These are phyloP conservation scores for Trichosporon asahii DNA, from an alignment of 1,284 basidiomycete species.

Conservation along the genomic window DNA sequence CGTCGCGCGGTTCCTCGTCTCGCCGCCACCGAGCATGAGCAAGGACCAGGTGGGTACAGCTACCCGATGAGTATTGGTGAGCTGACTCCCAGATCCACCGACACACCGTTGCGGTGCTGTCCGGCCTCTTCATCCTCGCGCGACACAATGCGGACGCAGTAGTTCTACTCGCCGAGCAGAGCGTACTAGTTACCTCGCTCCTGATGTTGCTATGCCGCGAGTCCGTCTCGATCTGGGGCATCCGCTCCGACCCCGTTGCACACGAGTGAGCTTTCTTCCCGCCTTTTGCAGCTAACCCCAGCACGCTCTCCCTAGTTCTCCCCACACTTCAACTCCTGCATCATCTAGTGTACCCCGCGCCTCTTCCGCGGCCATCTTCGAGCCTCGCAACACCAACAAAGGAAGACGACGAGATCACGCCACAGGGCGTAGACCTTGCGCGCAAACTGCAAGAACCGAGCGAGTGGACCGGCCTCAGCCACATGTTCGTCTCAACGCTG, in stretches of 20 bases:
- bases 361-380: constrained; percentile 12
- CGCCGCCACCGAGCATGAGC: not conserved
- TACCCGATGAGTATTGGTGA: not conserved
- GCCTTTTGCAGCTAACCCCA: constrained; percentile 16
- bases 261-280: not conserved
- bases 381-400: not conserved
- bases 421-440: constrained; percentile 38
- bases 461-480: constrained; percentile 66
- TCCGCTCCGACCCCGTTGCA: constrained; percentile 17
- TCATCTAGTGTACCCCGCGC: constrained; percentile 42
- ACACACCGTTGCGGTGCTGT: constrained; percentile 19
- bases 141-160: constrained; percentile 36
- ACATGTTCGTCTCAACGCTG: constrained; percentile 70
- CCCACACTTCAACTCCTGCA: constrained; percentile 39
- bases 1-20: constrained; percentile 25
- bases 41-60: constrained; percentile 8
- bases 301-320: constrained; percentile 33
- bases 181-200: constrained; percentile 36
- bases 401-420: constrained; percentile 9
- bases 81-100: constrained; percentile 12
- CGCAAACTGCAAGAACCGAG: constrained; percentile 25
- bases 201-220: constrained; percentile 36
- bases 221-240: constrained; percentile 34
- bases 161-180: constrained; percentile 36
- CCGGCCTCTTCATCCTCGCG: constrained; percentile 32